Conservation (phyloP, 441 rosid genomes). For the Melastoma candidum region DNA sequence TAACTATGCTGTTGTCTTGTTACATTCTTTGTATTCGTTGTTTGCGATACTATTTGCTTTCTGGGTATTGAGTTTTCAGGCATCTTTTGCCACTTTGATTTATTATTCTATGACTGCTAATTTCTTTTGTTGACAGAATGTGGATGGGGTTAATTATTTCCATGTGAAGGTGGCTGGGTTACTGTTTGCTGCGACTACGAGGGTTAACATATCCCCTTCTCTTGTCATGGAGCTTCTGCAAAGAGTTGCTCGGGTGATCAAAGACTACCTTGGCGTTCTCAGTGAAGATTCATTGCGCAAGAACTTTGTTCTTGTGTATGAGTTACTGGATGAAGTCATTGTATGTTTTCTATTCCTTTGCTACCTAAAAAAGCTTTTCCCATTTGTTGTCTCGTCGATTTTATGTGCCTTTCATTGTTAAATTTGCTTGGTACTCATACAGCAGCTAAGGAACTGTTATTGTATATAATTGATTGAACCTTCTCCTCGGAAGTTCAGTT, state of each 20-base stretch:
- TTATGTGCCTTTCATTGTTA: no score
- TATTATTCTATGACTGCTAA: background rate
- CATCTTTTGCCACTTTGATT: no score
- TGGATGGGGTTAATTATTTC: slow-evolving; percentile 81
- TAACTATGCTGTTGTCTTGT: no score
- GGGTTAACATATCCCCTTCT: slow-evolving; percentile 83
- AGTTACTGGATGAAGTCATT: slow-evolving; percentile 88
- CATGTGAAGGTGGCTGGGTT: slow-evolving; percentile 76
- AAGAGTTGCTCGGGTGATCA: slow-evolving; percentile 89
- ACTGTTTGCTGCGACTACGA: slow-evolving; percentile 82
- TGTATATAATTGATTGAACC: no score
- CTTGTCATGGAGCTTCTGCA: slow-evolving; percentile 92
- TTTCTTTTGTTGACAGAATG: slow-evolving; percentile 30
- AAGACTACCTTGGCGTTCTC: slow-evolving; percentile 88
- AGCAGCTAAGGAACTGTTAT: no score
- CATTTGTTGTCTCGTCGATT: no score
- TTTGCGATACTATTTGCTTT: background rate
- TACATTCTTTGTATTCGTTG: background rate
- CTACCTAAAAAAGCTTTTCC: no score
- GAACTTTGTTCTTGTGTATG: slow-evolving; percentile 89
- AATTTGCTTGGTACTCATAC: no score
- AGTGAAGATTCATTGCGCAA: slow-evolving; percentile 87
- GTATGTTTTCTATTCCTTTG: slow-evolving; percentile 35
- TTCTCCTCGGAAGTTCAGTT: no score
- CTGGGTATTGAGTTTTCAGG: no score